Evolutionary conservation across 1,284 basidiomycete genomes (phyloP).

Genomic region (Ustilago cynodontis): DNA sequence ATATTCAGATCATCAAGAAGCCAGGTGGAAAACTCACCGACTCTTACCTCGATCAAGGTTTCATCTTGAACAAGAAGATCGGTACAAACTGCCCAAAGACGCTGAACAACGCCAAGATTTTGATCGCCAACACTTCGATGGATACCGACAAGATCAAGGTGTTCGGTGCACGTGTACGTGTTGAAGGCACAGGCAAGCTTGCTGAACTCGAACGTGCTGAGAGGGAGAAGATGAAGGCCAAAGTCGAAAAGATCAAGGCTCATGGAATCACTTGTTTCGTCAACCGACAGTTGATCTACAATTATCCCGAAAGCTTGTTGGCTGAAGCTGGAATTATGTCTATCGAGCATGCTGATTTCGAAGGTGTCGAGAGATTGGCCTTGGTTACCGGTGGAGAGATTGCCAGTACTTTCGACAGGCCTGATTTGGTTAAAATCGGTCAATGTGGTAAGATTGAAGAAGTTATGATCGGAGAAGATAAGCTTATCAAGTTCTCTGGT

Average conservation of each 20-base stretch:
- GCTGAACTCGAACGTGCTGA: slow-evolving; percentile 98
- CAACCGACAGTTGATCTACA: slow-evolving; percentile 98
- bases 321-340: slow-evolving; percentile 94
- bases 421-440: slow-evolving; percentile 93
- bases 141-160: slow-evolving; percentile 99
- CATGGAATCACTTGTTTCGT: slow-evolving; percentile 99
- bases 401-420: slow-evolving; percentile 92
- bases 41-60: slow-evolving; percentile 98
- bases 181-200: slow-evolving; percentile 94
- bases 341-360: slow-evolving; percentile 99
- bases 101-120: slow-evolving; percentile 93
- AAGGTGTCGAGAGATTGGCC: slow-evolving; percentile 95
- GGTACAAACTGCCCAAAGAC: slow-evolving; percentile 94
- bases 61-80: slow-evolving; percentile 97
- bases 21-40: slow-evolving; percentile 98
- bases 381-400: slow-evolving; percentile 99
- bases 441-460: slow-evolving; percentile 96
- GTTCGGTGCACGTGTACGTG: slow-evolving; percentile 95
- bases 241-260: slow-evolving; percentile 92
- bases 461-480: slow-evolving; percentile 98
- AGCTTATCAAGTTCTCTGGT: slow-evolving; percentile 99
- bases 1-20: slow-evolving; percentile 99
- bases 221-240: slow-evolving; percentile 99
- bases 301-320: slow-evolving; percentile 95
- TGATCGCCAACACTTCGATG: slow-evolving; percentile 99